Evolutionary conservation across 768 basidiomycete genomes (phyloP).

Genomic region (Cyathus striatus): DNA sequence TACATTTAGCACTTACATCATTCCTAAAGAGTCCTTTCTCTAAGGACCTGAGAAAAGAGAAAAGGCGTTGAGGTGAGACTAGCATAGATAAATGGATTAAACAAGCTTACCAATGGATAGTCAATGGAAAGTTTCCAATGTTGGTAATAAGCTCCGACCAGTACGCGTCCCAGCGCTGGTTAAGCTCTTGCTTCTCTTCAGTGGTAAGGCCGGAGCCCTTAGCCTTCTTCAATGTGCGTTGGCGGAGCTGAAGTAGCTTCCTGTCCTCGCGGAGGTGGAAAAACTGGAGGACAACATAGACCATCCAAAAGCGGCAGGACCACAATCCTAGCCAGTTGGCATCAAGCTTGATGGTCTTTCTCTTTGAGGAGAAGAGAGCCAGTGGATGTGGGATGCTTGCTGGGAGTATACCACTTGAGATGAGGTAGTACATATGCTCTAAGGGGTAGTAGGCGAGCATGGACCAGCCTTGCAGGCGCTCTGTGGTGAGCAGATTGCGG

Average conservation of each 20-base stretch:
- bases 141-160: background rate
- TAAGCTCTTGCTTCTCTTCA: conserved; percentile 6
- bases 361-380: conserved; percentile 12
- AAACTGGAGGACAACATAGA: background rate
- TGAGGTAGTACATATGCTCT: conserved; percentile 70
- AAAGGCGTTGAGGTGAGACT: no score
- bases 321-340: background rate
- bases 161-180: background rate
- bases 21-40: background rate
- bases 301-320: background rate
- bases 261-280: background rate
- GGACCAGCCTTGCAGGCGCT: conserved; percentile 74
- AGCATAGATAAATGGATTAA: background rate
- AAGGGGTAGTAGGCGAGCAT: conserved; percentile 81
- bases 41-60: background rate
- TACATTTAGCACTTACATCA: background rate
- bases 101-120: background rate
- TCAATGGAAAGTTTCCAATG: background rate
- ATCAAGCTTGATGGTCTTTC: background rate
- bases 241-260: background rate
- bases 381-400: conserved; percentile 40
- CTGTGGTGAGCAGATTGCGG: conserved; percentile 64
- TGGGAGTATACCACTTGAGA: conserved; percentile 57
- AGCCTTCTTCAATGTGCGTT: background rate
- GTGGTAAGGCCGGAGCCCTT: conserved; percentile 19